Percentiles rank a stretch among this genome's conserved stretches.
These are phyloP conservation scores for Lablab purpureus DNA, from an alignment of 306 rosid species.

Conservation along the genomic window DNA sequence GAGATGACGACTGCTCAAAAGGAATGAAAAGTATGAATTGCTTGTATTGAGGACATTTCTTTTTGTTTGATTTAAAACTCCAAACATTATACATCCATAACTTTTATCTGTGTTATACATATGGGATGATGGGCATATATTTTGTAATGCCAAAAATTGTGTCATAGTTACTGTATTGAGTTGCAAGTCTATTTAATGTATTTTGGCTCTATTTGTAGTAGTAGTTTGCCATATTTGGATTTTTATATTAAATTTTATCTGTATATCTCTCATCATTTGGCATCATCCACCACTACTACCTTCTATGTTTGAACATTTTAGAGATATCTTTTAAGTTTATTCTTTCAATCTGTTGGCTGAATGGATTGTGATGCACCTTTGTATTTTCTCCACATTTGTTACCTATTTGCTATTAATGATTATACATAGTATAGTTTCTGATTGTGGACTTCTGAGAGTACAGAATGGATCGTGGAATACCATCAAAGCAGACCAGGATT, in stretches of 20 bases:
- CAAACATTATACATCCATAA: neutral
- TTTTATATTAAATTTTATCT: neutral
- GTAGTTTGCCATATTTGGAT: neutral
- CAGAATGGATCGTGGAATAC: slow-evolving; percentile 85
- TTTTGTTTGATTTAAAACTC: slow-evolving; percentile 11
- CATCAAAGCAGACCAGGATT: slow-evolving; percentile 78
- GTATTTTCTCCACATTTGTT: slow-evolving; percentile 3
- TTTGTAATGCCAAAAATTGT: slow-evolving; percentile 5
- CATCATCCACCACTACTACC: neutral
- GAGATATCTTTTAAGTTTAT: neutral
- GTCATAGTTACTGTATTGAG: neutral
- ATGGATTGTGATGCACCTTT: slow-evolving; percentile 1
- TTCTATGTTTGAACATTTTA: neutral
- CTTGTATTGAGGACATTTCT: neutral
- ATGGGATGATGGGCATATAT: neutral
- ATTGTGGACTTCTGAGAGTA: slow-evolving; percentile 37
- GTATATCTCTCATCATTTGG: neutral
- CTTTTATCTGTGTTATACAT: slow-evolving; percentile 10
- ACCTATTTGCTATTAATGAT: neutral
- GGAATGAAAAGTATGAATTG: slow-evolving; percentile 63
- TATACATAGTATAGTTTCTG: slow-evolving; percentile 37
- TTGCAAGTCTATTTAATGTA: neutral
- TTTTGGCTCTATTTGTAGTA: neutral
- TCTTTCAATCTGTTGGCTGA: slow-evolving; percentile 19
- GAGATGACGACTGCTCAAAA: slow-evolving; percentile 59